Base-by-base conservation (phyloP, 163 green algal genomes). In the Coccomyxa subellipsoidea region DNA sequence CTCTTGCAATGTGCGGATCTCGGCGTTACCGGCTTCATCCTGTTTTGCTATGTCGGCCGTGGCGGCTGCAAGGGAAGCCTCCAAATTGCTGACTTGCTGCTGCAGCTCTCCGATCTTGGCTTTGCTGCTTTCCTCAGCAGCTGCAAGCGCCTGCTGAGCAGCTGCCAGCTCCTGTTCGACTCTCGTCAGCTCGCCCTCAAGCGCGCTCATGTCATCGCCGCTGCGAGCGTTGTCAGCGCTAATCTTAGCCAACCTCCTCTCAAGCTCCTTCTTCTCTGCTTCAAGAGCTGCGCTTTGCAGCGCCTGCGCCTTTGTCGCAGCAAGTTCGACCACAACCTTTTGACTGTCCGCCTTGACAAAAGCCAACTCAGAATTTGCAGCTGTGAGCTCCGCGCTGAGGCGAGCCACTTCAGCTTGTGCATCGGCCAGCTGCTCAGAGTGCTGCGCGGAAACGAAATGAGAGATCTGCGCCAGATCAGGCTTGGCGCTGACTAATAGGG, bases 11-110 rank as follows among this genome's bases (percentile, higher is more conserved):
- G 15, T 18, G 47, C 47, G 21, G 5, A 59, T 35, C 66, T 34
- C 66, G 32, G 66, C 66, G 7, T 27, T 73, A 23, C 21, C 66
- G 18, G 29, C 66, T 23, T 27, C 32, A 21, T 77, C 75, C 7
- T 81, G 84, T 37, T 87, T 72, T 12, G 27, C 54, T 32, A 82
- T 47, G n/a, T 9, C 40, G 47, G 76, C 34, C 23, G 54, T 18
- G 0, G 80, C 32, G 1, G 71, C 71, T 6, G 69, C 77, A 78
- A 85, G 69, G 76, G 59, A 54, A n/a, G 78, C 82, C 21, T 77
- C 59, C 76, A 73, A 23, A 59, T 8, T 59, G 47, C 47, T 59
- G 47, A 59, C 23, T 18, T 59, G 47, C 47, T 59, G 1, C 47
- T 59, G 47, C 47, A 59, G 4, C 4, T 59, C 47, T 59, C 23